Evolutionary conservation across 108 stramenopile genomes (phyloP).

Genomic region (Pseudonitzschia multiseries): DNA sequence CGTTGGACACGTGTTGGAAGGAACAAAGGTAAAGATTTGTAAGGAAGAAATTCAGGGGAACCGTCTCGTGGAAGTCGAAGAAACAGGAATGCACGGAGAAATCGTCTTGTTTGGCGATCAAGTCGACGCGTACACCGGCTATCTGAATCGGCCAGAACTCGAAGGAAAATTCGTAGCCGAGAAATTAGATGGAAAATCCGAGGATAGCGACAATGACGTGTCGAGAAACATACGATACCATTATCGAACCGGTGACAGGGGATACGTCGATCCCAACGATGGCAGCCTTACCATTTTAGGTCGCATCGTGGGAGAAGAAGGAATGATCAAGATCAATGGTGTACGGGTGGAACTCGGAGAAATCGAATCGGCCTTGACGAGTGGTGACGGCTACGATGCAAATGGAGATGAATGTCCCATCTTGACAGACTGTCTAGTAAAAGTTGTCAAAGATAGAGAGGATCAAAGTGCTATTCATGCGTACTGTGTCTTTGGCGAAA

Average conservation of each 20-base stretch:
- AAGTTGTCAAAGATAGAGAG: conserved; percentile 12
- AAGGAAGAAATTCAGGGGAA: conserved; percentile 27
- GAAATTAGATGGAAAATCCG: background rate
- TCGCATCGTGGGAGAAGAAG: conserved; percentile 76
- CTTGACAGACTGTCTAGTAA: conserved; percentile 59
- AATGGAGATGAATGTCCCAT: conserved; percentile 21
- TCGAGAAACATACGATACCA: conserved; percentile 15
- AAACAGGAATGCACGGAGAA: conserved; percentile 50
- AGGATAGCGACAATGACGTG: background rate
- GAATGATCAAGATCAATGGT: conserved; percentile 85
- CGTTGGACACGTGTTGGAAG: conserved; percentile 64
- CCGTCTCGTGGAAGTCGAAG: conserved; percentile 46
- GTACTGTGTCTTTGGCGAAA: conserved; percentile 58
- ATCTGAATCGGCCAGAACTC: conserved; percentile 64
- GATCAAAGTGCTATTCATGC: conserved; percentile 49
- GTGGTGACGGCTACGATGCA: conserved; percentile 24
- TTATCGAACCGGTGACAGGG: conserved; percentile 83
- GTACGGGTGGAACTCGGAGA: conserved; percentile 79
- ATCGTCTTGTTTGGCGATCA: conserved; percentile 69
- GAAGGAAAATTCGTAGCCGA: conserved; percentile 47
- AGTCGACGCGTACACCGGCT: conserved; percentile 58
- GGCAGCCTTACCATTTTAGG: conserved; percentile 56
- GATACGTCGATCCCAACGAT: conserved; percentile 45
- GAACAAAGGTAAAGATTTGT: conserved; percentile 54
- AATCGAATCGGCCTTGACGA: conserved; percentile 65